Evolutionary conservation across 371 early-diverging fungal genomes (phyloP).

Genomic region (Blakeslea trispora): DNA sequence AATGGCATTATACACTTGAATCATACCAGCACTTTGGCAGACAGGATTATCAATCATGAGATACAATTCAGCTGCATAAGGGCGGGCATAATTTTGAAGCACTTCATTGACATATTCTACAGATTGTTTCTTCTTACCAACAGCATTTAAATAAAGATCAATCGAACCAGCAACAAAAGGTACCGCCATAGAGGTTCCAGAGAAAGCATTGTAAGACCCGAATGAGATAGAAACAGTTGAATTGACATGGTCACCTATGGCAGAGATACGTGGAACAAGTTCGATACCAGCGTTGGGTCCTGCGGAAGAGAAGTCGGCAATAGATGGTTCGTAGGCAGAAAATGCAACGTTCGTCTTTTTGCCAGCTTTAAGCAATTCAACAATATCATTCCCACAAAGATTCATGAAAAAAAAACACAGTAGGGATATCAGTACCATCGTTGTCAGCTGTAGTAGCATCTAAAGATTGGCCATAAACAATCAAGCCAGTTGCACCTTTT

Average conservation of each 20-base stretch:
- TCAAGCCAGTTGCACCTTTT: constrained; percentile 47
- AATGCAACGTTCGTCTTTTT: too few species aligned
- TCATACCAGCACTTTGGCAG: constrained; percentile 70
- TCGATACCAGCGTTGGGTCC: constrained; percentile 41
- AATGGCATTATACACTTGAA: constrained; percentile 65
- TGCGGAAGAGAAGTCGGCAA: constrained; percentile 49
- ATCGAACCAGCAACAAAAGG: constrained; percentile 71
- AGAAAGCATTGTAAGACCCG: constrained; percentile 53
- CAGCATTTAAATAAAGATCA: constrained; percentile 55
- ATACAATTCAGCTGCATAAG: background rate
- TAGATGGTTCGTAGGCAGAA: constrained; percentile 14
- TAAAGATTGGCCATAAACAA: constrained; percentile 43
- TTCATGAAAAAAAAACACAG: too few species aligned
- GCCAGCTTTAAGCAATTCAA: too few species aligned
- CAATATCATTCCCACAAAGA: too few species aligned
- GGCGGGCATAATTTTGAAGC: constrained; percentile 54
- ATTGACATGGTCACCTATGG: constrained; percentile 68
- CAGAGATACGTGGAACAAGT: constrained; percentile 58
- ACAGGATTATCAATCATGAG: constrained; percentile 26
- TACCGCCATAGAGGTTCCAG: constrained; percentile 72
- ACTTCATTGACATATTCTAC: constrained; percentile 16
- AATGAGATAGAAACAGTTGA: constrained; percentile 66
- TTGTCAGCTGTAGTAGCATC: constrained; percentile 5
- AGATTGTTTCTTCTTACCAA: constrained; percentile 9
- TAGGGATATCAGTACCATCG: constrained; percentile 12